phyloP scores from a whole-genome alignment of 768 basidiomycete genomes.

The Phlebiopsis flavidoalba region DNA sequence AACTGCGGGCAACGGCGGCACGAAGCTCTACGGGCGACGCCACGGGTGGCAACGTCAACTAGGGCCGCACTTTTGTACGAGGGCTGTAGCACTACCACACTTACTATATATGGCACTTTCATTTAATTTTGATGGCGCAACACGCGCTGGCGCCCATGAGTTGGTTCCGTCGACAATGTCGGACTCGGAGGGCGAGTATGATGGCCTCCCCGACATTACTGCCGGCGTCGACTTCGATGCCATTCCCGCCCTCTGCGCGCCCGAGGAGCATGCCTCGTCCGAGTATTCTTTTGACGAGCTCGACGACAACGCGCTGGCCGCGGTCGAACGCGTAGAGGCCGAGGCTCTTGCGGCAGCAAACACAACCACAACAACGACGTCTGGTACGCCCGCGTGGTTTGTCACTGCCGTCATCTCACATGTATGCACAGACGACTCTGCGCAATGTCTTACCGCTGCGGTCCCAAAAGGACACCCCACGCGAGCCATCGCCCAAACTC shows the following conservation, averaged over 20 bases:
- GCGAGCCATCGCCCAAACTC: not conserved
- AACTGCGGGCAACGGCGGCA: slow-evolving; percentile 9
- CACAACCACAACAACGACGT: not conserved
- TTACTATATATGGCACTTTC: slow-evolving; percentile 1
- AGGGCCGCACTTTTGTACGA: not conserved
- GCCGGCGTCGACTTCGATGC: slow-evolving; percentile 42
- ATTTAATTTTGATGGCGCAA: not conserved
- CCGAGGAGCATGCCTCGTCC: not conserved
- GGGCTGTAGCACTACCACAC: not conserved
- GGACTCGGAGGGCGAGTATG: slow-evolving; percentile 41
- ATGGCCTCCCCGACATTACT: slow-evolving; percentile 48
- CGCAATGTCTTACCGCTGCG: not conserved
- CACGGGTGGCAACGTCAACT: slow-evolving; percentile 10
- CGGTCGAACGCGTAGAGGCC: slow-evolving; percentile 45
- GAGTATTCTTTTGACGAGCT: slow-evolving; percentile 24
- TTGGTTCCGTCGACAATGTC: not conserved
- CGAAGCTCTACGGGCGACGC: slow-evolving; percentile 9
- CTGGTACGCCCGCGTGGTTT: not conserved
- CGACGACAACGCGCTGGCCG: slow-evolving; percentile 21
- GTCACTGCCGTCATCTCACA: not conserved
- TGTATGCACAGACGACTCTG: not conserved
- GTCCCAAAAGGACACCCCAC: not conserved
- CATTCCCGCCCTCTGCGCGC: slow-evolving; percentile 23
- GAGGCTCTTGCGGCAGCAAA: not conserved
- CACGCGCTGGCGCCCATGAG: slow-evolving; percentile 1